Evolutionary conservation across 192 early-diverging fungal species (phyloP).

Genomic region (Gigaspora rosea): DNA sequence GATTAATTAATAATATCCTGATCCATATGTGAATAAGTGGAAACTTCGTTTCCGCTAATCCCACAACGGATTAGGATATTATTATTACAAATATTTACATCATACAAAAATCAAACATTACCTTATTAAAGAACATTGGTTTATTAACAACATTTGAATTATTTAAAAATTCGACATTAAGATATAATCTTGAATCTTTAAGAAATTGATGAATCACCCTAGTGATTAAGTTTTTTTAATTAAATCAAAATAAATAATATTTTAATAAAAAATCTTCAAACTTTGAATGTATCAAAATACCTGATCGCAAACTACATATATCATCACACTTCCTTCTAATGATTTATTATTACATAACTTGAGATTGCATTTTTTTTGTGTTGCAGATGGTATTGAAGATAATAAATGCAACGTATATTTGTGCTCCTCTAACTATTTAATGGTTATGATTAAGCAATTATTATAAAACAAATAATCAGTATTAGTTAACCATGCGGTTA

Average conservation of each 20-base stretch:
- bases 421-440: conserved; percentile 33
- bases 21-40: too few relatives aligned
- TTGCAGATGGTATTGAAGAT: background rate
- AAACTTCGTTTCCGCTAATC: too few relatives aligned
- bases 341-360: conserved; percentile 20
- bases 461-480: background rate
- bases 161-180: conserved; percentile 33
- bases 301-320: conserved; percentile 35
- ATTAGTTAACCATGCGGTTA: too few relatives aligned
- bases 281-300: conserved; percentile 1
- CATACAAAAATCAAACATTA: conserved; percentile 3
- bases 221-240: too few relatives aligned
- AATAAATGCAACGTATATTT: conserved; percentile 14
- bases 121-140: conserved; percentile 42
- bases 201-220: conserved; percentile 34
- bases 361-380: conserved; percentile 20
- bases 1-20: too few relatives aligned
- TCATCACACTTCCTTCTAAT: conserved; percentile 18
- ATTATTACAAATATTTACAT: too few relatives aligned
- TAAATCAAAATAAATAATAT: too few relatives aligned
- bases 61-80: too few relatives aligned
- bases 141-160: background rate
- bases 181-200: conserved; percentile 29
- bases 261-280: background rate
- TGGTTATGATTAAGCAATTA: background rate